Conservation (phyloP, 2,329 filamentous ascomycete genomes). For the Lecanicillium sp. region DNA sequence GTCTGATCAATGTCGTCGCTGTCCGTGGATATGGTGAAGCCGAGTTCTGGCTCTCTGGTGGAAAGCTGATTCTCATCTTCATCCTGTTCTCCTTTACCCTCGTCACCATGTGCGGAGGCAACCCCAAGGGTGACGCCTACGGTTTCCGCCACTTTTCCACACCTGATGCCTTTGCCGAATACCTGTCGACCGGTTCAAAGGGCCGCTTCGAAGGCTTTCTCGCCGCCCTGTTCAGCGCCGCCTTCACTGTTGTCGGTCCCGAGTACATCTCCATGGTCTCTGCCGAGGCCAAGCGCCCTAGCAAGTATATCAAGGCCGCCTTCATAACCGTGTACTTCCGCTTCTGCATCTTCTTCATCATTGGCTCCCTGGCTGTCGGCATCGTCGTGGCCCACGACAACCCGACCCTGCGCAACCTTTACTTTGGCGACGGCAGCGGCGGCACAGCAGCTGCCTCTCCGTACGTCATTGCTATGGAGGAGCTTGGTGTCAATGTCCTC, state of each 20-base stretch:
- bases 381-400: conserved; percentile 61
- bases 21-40: conserved; percentile 61
- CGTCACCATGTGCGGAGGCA: conserved; percentile 70
- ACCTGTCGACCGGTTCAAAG: conserved; percentile 49
- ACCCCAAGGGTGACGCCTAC: conserved; percentile 59
- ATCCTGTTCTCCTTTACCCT: conserved; percentile 67
- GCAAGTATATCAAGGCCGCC: conserved; percentile 55
- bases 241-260: conserved; percentile 56
- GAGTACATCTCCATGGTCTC: conserved; percentile 63
- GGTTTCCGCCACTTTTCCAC: conserved; percentile 61
- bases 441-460: conserved; percentile 49
- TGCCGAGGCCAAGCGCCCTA: conserved; percentile 58
- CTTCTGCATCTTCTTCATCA: conserved; percentile 62
- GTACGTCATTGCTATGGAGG: conserved; percentile 55
- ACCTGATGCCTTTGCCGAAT: conserved; percentile 36
- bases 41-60: conserved; percentile 59
- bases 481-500: conserved; percentile 42
- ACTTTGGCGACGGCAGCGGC: conserved; percentile 22
- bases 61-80: conserved; percentile 59
- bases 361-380: conserved; percentile 59
- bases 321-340: conserved; percentile 69
- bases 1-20: conserved; percentile 54
- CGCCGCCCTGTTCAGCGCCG: conserved; percentile 55
- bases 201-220: conserved; percentile 66
- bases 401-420: conserved; percentile 43